These are phyloP conservation scores for Clonostachys solani DNA, from an alignment of 2,329 filamentous ascomycete genomes.

Conservation along the genomic window DNA sequence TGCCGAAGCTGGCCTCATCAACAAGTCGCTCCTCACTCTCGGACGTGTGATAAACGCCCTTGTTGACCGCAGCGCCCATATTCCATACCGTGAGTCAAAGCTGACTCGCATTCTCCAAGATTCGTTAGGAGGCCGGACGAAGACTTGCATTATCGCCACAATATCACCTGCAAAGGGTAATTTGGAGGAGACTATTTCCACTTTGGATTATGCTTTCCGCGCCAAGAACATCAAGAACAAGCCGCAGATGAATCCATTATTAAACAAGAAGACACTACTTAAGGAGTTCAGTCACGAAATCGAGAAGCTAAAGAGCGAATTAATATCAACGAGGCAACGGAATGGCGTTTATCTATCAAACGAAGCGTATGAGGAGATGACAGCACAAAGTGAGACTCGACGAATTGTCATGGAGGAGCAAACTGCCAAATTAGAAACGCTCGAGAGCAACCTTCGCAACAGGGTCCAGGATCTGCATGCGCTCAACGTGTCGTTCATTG, in stretches of 20 bases:
- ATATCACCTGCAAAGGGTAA: conserved; percentile 93
- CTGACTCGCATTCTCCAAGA: conserved; percentile 93
- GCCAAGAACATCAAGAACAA: conserved; percentile 99
- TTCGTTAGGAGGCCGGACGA: conserved; percentile 89
- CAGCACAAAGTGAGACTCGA: conserved; percentile 85
- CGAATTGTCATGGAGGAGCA: conserved; percentile 92
- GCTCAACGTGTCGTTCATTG: conserved; percentile 82
- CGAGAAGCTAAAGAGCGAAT: conserved; percentile 87
- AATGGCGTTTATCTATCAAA: conserved; percentile 94
- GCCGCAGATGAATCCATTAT: conserved; percentile 86
- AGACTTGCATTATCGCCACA: conserved; percentile 98
- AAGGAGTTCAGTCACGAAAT: conserved; percentile 90
- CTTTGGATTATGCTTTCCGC: conserved; percentile 93
- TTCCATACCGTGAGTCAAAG: conserved; percentile 91
- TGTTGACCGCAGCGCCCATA: conserved; percentile 84
- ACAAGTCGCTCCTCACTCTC: conserved; percentile 92
- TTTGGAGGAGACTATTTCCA: conserved; percentile 96
- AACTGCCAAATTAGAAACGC: conserved; percentile 82
- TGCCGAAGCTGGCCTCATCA: conserved; percentile 92
- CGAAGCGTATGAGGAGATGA: conserved; percentile 87
- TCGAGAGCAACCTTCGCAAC: conserved; percentile 86
- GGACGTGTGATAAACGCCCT: conserved; percentile 97
- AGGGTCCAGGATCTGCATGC: conserved; percentile 91
- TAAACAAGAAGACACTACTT: conserved; percentile 90
- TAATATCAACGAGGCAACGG: conserved; percentile 87